Evolutionary conservation across 2,329 filamentous ascomycete species (phyloP), one percentile per base, ranked within the genome.

Genomic region (Ophiostoma australiae): DNA sequence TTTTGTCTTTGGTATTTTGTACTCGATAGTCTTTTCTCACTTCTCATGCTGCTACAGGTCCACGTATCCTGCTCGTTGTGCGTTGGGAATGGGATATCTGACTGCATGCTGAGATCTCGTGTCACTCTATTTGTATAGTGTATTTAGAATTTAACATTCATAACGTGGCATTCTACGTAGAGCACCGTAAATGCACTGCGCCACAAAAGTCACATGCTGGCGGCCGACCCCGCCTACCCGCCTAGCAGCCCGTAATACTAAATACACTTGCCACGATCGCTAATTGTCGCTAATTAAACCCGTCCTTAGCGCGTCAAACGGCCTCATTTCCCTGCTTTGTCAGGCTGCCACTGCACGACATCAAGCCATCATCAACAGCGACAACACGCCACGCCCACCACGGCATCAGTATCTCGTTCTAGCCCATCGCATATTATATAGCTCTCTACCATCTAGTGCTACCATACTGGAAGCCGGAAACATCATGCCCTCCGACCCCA

Each of bases 401-500:
- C 52, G 10, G 52, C 52, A 48, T 48, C 17, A n/a, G 17, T 63
- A 63, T 35, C 31, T 63, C 31, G 41, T 27, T 35, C 63, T 37
- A 67, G 20, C 13, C 8, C 33, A 67, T 58, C 11, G 52, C 52
- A 6, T 58, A 58, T 58, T 27, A 0, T 27, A 15, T 11, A 41
- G 27, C 27, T 15, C 39, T 41, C 15, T 13, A 41, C 39, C 15
- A 13, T 11, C 10, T 11, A 41, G 27, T 3, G 27, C 44, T 39
- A 20, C 6, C 27, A 65, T 7, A 39, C 4, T 31, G 27, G 27
- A 31, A 31, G 27, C 27, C 65, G 4, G 33, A 39, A 52, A 17
- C 52, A 37, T 33, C 31, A 71, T 72, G 61, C 67, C 31, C 23
- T 41, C 10, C 11, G 35, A 66, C n/a, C 67, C 41, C 31, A 35